phyloP scores from a whole-genome alignment of 177 flowering plant species.

The Vitis hybrid region DNA sequence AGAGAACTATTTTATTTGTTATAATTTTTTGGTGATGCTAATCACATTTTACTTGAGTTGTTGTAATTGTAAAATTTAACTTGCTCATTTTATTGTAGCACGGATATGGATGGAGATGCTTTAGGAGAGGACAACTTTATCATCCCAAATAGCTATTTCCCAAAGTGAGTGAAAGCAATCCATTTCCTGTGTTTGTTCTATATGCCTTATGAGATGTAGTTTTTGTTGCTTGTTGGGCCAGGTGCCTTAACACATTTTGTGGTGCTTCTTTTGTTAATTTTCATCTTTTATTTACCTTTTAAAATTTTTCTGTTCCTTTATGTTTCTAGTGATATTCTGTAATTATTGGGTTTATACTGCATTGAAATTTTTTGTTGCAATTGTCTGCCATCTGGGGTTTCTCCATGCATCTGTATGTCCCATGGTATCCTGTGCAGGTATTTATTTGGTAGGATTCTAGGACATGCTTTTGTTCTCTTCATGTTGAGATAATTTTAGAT shows the following conservation, averaged over 20 bases:
- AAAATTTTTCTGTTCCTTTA: background rate
- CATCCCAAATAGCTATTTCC: constrained; percentile 28
- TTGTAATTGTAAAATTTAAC: background rate
- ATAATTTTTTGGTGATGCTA: background rate
- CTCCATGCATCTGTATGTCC: background rate
- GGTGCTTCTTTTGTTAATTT: background rate
- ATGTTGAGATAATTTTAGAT: background rate
- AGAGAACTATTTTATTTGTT: background rate
- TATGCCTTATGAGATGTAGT: background rate
- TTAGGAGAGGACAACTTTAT: constrained; percentile 19
- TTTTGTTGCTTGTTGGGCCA: background rate
- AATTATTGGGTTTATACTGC: no score
- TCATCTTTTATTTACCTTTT: background rate
- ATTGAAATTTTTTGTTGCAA: no score
- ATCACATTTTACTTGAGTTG: background rate
- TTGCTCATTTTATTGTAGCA: constrained; percentile 20
- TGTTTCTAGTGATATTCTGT: no score
- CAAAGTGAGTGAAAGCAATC: constrained; percentile 46
- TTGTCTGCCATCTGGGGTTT: background rate
- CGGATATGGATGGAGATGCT: constrained; percentile 15
- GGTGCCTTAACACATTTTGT: no score
- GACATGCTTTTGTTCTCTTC: background rate
- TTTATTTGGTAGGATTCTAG: background rate
- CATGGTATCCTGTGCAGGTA: background rate
- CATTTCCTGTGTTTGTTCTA: background rate